Percentiles rank a stretch among this genome's conserved stretches.
phyloP scores from a whole-genome alignment of 768 basidiomycete genomes.

The Leccinum barrowsii region DNA sequence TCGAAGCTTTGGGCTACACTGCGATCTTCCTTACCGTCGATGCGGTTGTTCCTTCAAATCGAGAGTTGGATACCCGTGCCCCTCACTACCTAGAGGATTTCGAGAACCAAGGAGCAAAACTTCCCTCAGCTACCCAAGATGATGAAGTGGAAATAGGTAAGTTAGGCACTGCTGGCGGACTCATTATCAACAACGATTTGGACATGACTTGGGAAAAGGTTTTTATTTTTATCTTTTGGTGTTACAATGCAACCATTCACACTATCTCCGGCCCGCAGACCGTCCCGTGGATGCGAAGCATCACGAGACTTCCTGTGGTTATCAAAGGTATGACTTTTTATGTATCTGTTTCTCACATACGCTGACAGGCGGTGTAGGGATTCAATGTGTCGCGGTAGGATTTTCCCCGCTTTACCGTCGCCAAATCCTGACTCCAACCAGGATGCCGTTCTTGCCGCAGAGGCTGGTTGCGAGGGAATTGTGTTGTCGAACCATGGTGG shows the following conservation, averaged over 20 bases:
- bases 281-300: constrained; percentile 70
- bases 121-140: constrained; percentile 19
- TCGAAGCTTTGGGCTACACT: constrained; percentile 73
- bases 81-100: constrained; percentile 56
- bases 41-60: constrained; percentile 76
- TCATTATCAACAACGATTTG: constrained; percentile 63
- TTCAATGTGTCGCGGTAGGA: constrained; percentile 66
- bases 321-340: constrained; percentile 53
- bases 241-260: neutral
- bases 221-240: neutral
- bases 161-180: constrained; percentile 64
- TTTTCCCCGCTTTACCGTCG: neutral
- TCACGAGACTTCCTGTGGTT: constrained; percentile 68
- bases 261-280: constrained; percentile 40
- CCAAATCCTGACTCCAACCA: constrained; percentile 30
- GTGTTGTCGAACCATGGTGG: constrained; percentile 92
- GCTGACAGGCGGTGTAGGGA: constrained; percentile 39
- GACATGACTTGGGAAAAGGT: constrained; percentile 80
- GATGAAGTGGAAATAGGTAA: constrained; percentile 37
- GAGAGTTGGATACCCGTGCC: constrained; percentile 69
- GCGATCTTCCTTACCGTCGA: constrained; percentile 93
- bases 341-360: neutral
- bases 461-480: constrained; percentile 84
- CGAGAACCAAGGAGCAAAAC: constrained; percentile 38
- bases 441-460: constrained; percentile 83